Evolutionary conservation across 1,284 basidiomycete species (phyloP).

Genomic region (Boletus semigastroideus): DNA sequence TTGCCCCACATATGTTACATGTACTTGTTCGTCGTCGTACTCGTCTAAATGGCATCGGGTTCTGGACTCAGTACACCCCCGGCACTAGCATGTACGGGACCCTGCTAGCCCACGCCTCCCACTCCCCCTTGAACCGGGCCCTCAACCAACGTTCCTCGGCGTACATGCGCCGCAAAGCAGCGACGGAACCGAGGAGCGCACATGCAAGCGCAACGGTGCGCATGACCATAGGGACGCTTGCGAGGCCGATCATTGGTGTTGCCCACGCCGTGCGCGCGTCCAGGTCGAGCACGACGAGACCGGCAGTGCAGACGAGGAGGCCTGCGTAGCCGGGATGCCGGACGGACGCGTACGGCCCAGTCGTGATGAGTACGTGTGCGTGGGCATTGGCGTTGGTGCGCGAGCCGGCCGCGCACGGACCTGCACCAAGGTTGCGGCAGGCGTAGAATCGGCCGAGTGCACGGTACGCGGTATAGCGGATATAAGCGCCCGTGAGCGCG

Average conservation of each 20-base stretch:
- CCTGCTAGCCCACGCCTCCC: constrained; percentile 18
- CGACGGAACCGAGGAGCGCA: constrained; percentile 5
- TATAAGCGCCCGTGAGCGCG: constrained; percentile 15
- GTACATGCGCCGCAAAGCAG: constrained; percentile 11
- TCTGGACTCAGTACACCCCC: constrained; percentile 17
- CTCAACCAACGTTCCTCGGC: constrained; percentile 15
- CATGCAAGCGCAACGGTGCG: constrained; percentile 11
- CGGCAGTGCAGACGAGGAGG: constrained; percentile 13
- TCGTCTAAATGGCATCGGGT: too few species aligned
- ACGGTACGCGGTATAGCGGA: constrained; percentile 21
- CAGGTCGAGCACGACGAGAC: constrained; percentile 11
- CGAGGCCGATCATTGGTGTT: too few species aligned
- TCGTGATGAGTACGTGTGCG: constrained; percentile 29
- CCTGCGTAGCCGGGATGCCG: constrained; percentile 35
- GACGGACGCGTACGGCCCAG: constrained; percentile 28
- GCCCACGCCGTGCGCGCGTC: neutral
- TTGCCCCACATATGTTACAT: too few species aligned
- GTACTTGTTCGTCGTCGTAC: too few species aligned
- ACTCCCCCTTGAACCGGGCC: constrained; percentile 19
- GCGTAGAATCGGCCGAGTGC: constrained; percentile 29
- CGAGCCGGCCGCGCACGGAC: constrained; percentile 3
- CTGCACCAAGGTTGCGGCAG: constrained; percentile 12
- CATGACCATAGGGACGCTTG: too few species aligned
- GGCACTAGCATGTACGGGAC: constrained; percentile 24
- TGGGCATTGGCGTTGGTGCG: neutral